Evolutionary conservation across 108 stramenopile species (phyloP).

Genomic region (Stephanodiscus minutulus): DNA sequence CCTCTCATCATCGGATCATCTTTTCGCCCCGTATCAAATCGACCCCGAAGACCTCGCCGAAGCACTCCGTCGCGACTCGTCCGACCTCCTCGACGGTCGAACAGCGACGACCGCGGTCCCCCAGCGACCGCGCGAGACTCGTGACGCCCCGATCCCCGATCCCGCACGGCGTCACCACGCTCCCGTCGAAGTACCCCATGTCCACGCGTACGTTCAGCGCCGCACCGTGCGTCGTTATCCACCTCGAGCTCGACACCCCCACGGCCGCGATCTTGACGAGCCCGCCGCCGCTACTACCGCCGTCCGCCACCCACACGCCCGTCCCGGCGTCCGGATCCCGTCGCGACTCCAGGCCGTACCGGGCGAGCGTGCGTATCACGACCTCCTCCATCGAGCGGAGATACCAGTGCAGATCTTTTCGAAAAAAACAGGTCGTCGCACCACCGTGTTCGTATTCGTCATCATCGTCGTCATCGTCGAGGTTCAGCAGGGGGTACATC

Average conservation of each 20-base stretch:
- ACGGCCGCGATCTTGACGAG: not conserved
- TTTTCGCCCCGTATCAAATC: not conserved
- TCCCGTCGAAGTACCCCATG: not conserved
- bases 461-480: slow-evolving; percentile 50
- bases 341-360: not conserved
- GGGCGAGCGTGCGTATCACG: slow-evolving; percentile 67
- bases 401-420: slow-evolving; percentile 96
- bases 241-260: not conserved
- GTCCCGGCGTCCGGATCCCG: not conserved
- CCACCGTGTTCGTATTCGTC: no score
- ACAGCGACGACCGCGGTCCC: not conserved
- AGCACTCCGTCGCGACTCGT: not conserved
- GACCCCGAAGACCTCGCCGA: not conserved
- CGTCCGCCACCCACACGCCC: not conserved
- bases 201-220: not conserved
- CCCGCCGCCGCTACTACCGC: no score
- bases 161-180: not conserved
- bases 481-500: slow-evolving; percentile 93
- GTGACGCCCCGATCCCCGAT: not conserved
- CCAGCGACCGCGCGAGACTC: not conserved
- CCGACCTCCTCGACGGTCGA: not conserved
- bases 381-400: slow-evolving; percentile 91
- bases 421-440: no score
- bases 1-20: not conserved
- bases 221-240: not conserved